These are phyloP conservation scores for Lactarius sanguifluus DNA, from an alignment of 768 basidiomycete genomes.

Conservation along the genomic window DNA sequence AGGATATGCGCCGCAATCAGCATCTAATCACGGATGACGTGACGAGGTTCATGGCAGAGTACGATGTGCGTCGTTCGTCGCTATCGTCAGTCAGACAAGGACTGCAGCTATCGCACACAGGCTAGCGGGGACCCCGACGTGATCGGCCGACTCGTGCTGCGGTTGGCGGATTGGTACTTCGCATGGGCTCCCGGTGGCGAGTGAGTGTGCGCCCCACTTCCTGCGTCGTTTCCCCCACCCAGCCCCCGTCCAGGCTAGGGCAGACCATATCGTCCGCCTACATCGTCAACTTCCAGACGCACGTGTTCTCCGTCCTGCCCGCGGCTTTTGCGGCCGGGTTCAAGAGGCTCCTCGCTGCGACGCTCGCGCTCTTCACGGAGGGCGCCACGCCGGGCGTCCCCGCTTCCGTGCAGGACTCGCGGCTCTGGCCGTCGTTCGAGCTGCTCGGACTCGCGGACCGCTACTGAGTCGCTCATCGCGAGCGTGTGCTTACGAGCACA, in stretches of 20 bases:
- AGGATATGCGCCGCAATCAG: constrained; percentile 60
- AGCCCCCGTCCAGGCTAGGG: constrained; percentile 49
- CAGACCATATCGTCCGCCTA: constrained; percentile 59
- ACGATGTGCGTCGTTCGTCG: constrained; percentile 49
- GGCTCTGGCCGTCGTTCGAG: constrained; percentile 63
- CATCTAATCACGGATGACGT: constrained; percentile 64
- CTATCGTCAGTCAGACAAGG: background rate
- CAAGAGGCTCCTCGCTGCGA: constrained; percentile 61
- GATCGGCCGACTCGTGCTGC: constrained; percentile 54
- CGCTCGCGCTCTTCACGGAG: constrained; percentile 39
- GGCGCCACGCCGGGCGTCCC: constrained; percentile 21
- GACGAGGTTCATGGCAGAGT: constrained; percentile 53
- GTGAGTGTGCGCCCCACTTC: constrained; percentile 41
- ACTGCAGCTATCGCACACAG: constrained; percentile 37
- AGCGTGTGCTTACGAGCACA: constrained; percentile 85
- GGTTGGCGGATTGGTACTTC: constrained; percentile 69
- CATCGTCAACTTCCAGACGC: constrained; percentile 69
- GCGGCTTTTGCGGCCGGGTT: constrained; percentile 65
- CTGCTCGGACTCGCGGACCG: constrained; percentile 75
- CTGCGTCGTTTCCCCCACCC: constrained; percentile 1
- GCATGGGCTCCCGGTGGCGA: constrained; percentile 71
- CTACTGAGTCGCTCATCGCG: constrained; percentile 79
- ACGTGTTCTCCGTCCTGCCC: constrained; percentile 70
- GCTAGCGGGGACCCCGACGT: constrained; percentile 46
- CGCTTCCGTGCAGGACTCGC: constrained; percentile 36